phyloP scores from a whole-genome alignment of 306 rosid genomes.

The Abrus pulchellus region DNA sequence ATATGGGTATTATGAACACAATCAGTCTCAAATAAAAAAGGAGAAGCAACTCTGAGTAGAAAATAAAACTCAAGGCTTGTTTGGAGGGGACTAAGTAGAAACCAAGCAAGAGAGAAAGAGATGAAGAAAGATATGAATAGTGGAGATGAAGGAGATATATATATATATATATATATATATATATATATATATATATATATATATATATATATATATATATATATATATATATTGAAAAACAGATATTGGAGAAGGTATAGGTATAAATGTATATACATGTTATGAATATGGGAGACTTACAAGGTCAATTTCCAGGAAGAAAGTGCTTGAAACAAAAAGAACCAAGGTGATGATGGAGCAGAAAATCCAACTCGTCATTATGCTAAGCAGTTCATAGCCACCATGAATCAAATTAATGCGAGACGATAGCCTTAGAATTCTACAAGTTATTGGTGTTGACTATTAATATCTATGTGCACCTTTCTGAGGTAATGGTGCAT shows the following conservation, averaged over 20 bases:
- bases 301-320: conserved; percentile 45
- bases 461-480: conserved; percentile 28
- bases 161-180: neutral
- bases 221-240: neutral
- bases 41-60: neutral
- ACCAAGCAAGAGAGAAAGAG: neutral
- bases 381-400: conserved; percentile 42
- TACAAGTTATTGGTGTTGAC: conserved; percentile 25
- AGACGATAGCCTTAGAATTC: conserved; percentile 46
- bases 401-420: conserved; percentile 37
- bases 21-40: neutral
- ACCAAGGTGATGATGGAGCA: conserved; percentile 38
- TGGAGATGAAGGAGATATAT: neutral
- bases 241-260: too few species aligned
- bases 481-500: neutral
- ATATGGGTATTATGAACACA: neutral
- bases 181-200: neutral
- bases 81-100: neutral
- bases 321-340: conserved; percentile 42
- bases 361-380: conserved; percentile 49
- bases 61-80: neutral
- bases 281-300: conserved; percentile 35
- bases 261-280: neutral
- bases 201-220: neutral
- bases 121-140: neutral